Conservation (phyloP, 139 green algal genomes). For the Astrephomene gubernaculifera region DNA sequence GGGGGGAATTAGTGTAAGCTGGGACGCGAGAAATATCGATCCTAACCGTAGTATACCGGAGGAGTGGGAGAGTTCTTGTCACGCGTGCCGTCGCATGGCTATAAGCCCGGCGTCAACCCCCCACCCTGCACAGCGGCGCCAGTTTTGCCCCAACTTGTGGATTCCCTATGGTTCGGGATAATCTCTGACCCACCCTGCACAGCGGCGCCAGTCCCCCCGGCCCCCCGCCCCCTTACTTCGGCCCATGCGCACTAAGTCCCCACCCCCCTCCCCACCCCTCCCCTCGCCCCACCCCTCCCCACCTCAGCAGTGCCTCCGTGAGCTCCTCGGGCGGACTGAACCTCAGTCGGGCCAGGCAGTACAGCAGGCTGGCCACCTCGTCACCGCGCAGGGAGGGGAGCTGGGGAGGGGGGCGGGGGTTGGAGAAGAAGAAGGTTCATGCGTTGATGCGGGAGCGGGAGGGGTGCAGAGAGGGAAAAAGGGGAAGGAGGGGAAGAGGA, state of each 20-base stretch:
- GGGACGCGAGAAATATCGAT: neutral
- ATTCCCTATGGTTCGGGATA: neutral
- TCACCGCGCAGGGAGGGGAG: neutral
- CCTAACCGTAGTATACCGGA: too few species aligned
- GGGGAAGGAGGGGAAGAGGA: neutral
- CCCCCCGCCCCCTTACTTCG: neutral
- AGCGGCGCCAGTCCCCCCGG: neutral
- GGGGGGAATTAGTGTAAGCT: neutral
- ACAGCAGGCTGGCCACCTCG: conserved; percentile 7
- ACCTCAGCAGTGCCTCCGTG: conserved; percentile 1
- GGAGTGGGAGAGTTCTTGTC: too few species aligned
- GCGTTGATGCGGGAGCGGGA: too few species aligned
- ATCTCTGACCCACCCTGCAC: neutral
- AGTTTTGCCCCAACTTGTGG: too few species aligned
- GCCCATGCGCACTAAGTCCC: neutral
- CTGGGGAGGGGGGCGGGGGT: neutral
- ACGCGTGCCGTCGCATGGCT: too few species aligned
- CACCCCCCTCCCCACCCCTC: too few species aligned
- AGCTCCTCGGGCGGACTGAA: neutral
- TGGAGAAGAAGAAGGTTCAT: too few species aligned
- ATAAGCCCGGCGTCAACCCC: too few species aligned
- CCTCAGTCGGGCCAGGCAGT: conserved; percentile 14
- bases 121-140: too few species aligned
- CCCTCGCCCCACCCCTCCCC: neutral
- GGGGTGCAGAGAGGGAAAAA: neutral